Conservation (phyloP, 2,329 filamentous ascomycete species). For the Aaosphaeria arxii region DNA sequence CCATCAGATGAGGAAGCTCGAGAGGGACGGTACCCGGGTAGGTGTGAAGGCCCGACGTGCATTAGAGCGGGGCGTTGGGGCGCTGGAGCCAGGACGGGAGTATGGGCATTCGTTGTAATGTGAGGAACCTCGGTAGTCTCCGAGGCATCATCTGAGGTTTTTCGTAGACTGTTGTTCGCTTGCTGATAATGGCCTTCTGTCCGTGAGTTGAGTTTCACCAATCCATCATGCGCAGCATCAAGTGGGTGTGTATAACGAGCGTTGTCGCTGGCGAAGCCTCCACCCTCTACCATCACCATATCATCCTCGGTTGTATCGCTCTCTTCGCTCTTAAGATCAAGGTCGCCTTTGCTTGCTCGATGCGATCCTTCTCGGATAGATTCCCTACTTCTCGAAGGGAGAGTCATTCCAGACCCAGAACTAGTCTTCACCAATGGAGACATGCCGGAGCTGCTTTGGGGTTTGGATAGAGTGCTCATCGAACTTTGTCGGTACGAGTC, state of each 20-base stretch:
- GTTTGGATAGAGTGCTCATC: constrained; percentile 19
- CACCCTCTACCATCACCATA: constrained; percentile 21
- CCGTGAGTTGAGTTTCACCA: constrained; percentile 18
- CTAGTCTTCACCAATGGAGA: constrained; percentile 10
- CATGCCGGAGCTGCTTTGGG: constrained; percentile 14
- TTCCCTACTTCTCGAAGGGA: constrained; percentile 10
- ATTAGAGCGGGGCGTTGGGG: constrained; percentile 40
- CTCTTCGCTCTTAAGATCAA: constrained; percentile 21
- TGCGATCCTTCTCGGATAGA: constrained; percentile 16
- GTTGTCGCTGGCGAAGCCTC: constrained; percentile 17
- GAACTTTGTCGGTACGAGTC: constrained; percentile 19
- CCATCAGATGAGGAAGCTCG: constrained; percentile 47
- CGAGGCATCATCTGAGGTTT: constrained; percentile 20
- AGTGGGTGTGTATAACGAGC: constrained; percentile 17
- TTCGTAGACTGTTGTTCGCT: constrained; percentile 14
- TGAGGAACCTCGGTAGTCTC: constrained; percentile 19
- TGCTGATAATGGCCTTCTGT: constrained; percentile 16
- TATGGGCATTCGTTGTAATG: constrained; percentile 17
- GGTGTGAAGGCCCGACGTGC: constrained; percentile 44
- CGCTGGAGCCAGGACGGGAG: constrained; percentile 22
- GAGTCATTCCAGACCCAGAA: constrained; percentile 9
- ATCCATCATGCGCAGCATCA: constrained; percentile 20
- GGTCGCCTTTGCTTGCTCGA: constrained; percentile 19
- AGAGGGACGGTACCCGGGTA: constrained; percentile 48
- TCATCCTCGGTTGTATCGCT: constrained; percentile 34